These are phyloP conservation scores for Obelidium mucronatum DNA, from an alignment of 192 early-diverging fungal genomes.

Conservation along the genomic window DNA sequence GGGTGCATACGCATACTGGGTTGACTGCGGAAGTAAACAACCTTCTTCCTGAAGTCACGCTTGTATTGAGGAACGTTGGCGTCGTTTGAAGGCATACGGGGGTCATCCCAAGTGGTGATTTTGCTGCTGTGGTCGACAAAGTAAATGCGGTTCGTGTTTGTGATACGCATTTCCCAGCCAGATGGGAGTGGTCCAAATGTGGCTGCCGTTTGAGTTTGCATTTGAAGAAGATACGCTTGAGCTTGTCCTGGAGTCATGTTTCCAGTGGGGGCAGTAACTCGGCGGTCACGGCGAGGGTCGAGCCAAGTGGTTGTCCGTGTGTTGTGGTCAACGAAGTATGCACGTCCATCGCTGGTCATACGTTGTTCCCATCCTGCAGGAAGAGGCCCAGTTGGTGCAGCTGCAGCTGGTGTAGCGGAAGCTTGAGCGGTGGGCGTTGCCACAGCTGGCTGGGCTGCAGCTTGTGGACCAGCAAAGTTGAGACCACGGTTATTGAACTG, in stretches of 20 bases:
- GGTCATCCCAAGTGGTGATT: constrained; percentile 98
- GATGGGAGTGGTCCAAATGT: constrained; percentile 90
- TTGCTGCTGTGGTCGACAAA: constrained; percentile 99
- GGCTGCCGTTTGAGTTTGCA: constrained; percentile 75
- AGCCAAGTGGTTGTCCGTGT: constrained; percentile 98
- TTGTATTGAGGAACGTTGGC: constrained; percentile 98
- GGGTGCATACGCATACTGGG: constrained; percentile 83
- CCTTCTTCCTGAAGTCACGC: constrained; percentile 96
- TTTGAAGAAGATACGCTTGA: constrained; percentile 55
- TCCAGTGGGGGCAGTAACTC: constrained; percentile 52
- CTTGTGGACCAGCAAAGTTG: constrained; percentile 23
- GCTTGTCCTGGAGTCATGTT: constrained; percentile 60
- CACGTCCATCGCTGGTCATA: constrained; percentile 71
- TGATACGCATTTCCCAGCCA: constrained; percentile 99
- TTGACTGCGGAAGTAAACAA: constrained; percentile 96
- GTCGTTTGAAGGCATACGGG: constrained; percentile 59
- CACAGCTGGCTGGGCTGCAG: not conserved
- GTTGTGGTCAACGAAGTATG: constrained; percentile 99
- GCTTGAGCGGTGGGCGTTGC: constrained; percentile 34
- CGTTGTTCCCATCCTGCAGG: constrained; percentile 71
- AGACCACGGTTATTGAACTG: constrained; percentile 84
- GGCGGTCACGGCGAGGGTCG: constrained; percentile 69
- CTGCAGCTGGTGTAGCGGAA: constrained; percentile 38
- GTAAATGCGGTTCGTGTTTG: constrained; percentile 91
- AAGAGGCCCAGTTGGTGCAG: constrained; percentile 71